Evolutionary conservation across 2,329 filamentous ascomycete genomes (phyloP).

Genomic region (Aspergillus phoenicis): DNA sequence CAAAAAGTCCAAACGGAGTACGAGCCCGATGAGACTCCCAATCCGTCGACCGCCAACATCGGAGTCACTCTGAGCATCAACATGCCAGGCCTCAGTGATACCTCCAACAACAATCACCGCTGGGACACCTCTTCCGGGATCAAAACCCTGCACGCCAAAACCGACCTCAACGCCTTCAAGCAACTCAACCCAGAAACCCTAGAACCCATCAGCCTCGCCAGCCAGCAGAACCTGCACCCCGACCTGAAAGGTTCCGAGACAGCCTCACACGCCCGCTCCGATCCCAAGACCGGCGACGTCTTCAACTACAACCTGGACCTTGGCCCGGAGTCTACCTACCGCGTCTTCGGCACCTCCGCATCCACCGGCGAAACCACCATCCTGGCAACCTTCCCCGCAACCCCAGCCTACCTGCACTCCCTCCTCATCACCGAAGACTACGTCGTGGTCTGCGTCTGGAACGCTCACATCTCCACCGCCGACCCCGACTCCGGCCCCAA

Average conservation of each 20-base stretch:
- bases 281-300: slow-evolving; percentile 72
- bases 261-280: slow-evolving; percentile 70
- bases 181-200: slow-evolving; percentile 70
- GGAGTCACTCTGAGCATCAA: slow-evolving; percentile 68
- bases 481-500: not conserved
- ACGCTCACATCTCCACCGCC: slow-evolving; percentile 61
- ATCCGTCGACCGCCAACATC: slow-evolving; percentile 64
- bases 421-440: slow-evolving; percentile 72
- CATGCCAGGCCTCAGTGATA: slow-evolving; percentile 57
- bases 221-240: slow-evolving; percentile 66
- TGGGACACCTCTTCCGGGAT: slow-evolving; percentile 39
- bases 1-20: slow-evolving; percentile 58
- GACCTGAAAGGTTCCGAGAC: slow-evolving; percentile 67
- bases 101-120: slow-evolving; percentile 21
- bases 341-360: slow-evolving; percentile 67
- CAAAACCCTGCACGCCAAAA: slow-evolving; percentile 61
- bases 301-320: slow-evolving; percentile 81
- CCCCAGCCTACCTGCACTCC: slow-evolving; percentile 78
- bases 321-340: slow-evolving; percentile 61
- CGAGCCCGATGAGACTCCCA: slow-evolving; percentile 53
- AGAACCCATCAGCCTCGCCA: slow-evolving; percentile 67
- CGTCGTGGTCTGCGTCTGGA: slow-evolving; percentile 73
- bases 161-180: slow-evolving; percentile 60
- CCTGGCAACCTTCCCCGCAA: slow-evolving; percentile 64
- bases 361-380: slow-evolving; percentile 68